Evolutionary conservation across 225 moss, liverwort and hornwort genomes (phyloP), one percentile per base, ranked within the genome.

Genomic region (Antitrichia curtipendula): DNA sequence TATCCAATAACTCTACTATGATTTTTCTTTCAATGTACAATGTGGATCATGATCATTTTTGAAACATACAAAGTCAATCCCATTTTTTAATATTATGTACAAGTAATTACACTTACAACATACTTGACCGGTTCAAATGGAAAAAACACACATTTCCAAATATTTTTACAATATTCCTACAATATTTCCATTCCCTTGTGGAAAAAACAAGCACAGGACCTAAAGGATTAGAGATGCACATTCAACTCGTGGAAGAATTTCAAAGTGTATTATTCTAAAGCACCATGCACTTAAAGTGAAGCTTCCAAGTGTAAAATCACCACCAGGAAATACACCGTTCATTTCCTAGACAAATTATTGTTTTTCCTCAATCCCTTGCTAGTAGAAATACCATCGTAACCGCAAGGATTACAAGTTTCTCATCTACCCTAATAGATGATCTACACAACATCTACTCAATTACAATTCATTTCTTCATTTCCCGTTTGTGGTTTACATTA

Each of bases 401-500:
- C 0, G n/a, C n/a, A 68, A 22, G 1, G 38, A 38, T 13, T 13
- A 68, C 0, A 1, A 21, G 14, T 23, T 69, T 69, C 2, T 40
- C 40, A 24, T 69, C 8, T 24, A 8, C 7, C 13, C 24, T 14
- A 69, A 40, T 7, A 0, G 0, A n/a, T 22, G 22, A 12, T 68
- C 4, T 24, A 7, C 13, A 23, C 7, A 68, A 23, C 8, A 69
- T 69, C 4, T 69, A 14, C 5, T 40, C 24, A 69, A 13, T 24
- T 40, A 14, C 4, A 8, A 70, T 70, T 70, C 1, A 1, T 69
- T 69, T 13, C 24, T 21, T 14, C 40, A 40, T 69, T 23, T 22
- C 6, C 0, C 1, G 0, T n/a, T n/a, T 6, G 13, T 38, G 38
- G 38, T 68, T 68, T 38, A 38, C 1, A 0, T 12, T 38, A 2